Evolutionary conservation across 2,329 filamentous ascomycete species (phyloP), one percentile per base, ranked within the genome.

Genomic region (Xylariaceae sp.): DNA sequence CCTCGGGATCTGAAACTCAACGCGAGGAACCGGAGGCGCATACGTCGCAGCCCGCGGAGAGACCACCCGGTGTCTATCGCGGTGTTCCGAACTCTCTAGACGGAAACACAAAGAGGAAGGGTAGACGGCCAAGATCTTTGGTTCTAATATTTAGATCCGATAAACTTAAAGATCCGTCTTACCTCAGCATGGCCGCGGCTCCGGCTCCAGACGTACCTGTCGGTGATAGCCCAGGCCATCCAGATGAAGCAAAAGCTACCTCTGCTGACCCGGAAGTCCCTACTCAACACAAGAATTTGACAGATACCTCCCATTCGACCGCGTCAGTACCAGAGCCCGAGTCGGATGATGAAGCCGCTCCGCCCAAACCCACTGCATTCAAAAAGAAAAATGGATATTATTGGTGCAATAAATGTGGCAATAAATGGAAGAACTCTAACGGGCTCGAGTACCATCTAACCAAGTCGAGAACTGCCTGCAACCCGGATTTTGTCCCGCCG

Each of bases 371-470:
- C 11, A 29, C 50, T 6, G 50, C 31, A 47, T 5, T 44, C 12
- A 41, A 53, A 34, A 59, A 54, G 37, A 58, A 53, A 34, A 59
- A 61, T 40, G 50, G 58, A 50, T 55, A 56, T 1, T 81, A 70
- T 62, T 70, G 67, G 26, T 84, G 81, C 57, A 74, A 79, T 7
- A 78, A 74, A 43, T 84, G 81, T 55, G 75, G 75, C 7, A 75
- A 74, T 2, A 69, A 67, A 8, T 84, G 80, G 80, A 83, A 82
- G 65, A 84, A 84, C 50, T 72, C 78, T 35, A 71, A 80, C 45
- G 81, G 81, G 0, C 69, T 84, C 12, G 80, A 81, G 49, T 84
- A 84, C 62, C 81, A 84, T 58, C 67, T 78, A 11, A 76, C 76
- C 35, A 83, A 82, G 61, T 79, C 80, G 1, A 72, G 72, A 55